Evolutionary conservation across 2,329 filamentous ascomycete genomes (phyloP).

Genomic region (Allantophomopsis lycopodina): DNA sequence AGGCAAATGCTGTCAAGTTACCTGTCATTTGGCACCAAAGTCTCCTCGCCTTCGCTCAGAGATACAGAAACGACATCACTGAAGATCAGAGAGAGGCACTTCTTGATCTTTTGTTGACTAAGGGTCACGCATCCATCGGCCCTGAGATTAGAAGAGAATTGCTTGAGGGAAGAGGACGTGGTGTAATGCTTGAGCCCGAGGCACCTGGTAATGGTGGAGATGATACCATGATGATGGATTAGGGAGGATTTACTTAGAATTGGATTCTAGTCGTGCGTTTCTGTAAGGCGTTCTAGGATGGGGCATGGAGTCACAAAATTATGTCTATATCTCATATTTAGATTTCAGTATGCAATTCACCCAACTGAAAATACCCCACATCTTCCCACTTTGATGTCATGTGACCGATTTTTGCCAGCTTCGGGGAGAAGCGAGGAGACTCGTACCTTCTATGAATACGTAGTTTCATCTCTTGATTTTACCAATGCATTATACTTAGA

Average conservation of each 20-base stretch:
- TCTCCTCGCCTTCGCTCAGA: conserved; percentile 79
- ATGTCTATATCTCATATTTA: too few relatives aligned
- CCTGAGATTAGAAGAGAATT: conserved; percentile 85
- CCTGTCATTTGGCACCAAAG: conserved; percentile 97
- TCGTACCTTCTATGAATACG: too few relatives aligned
- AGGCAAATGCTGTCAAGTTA: conserved; percentile 46
- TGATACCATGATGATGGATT: conserved; percentile 74
- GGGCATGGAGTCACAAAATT: too few relatives aligned
- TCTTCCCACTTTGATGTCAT: too few relatives aligned
- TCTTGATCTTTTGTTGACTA: conserved; percentile 70
- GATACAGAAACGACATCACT: conserved; percentile 91
- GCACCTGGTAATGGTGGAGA: conserved; percentile 54
- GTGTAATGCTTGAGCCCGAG: conserved; percentile 51
- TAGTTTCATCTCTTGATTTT: too few relatives aligned
- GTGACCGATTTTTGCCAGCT: too few relatives aligned
- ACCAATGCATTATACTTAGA: too few relatives aligned
- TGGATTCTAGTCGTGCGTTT: too few relatives aligned
- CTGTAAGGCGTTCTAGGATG: too few relatives aligned
- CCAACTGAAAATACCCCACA: too few relatives aligned
- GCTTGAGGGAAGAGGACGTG: conserved; percentile 74
- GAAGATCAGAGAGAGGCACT: conserved; percentile 89
- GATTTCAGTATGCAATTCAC: too few relatives aligned
- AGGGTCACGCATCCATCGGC: conserved; percentile 79
- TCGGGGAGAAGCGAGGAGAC: too few relatives aligned
- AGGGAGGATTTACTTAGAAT: neutral